These are phyloP conservation scores for Recurvomyces mirabilis DNA, from an alignment of 495 filamentous ascomycete species.

Conservation along the genomic window DNA sequence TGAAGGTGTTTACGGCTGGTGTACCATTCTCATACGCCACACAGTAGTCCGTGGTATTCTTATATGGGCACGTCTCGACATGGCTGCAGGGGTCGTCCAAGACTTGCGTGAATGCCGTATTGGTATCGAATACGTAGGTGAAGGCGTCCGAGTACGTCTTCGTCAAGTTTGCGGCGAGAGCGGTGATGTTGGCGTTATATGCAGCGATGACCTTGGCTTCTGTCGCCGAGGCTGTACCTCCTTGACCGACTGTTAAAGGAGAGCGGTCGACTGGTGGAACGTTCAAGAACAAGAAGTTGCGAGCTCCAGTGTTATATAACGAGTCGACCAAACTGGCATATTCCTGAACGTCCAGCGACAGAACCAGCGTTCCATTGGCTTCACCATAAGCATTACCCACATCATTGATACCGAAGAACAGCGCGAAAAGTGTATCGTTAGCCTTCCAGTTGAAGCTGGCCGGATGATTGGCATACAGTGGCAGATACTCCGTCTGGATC, in stretches of 20 bases:
- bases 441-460: slow-evolving; percentile 47
- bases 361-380: slow-evolving; percentile 33
- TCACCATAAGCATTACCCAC: slow-evolving; percentile 52
- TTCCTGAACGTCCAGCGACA: slow-evolving; percentile 43
- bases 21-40: slow-evolving; percentile 46
- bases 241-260: slow-evolving; percentile 36
- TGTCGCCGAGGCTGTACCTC: neutral
- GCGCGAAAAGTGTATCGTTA: slow-evolving; percentile 49
- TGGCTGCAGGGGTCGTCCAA: slow-evolving; percentile 23
- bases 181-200: slow-evolving; percentile 24
- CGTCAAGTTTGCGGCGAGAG: slow-evolving; percentile 17
- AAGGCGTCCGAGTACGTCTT: slow-evolving; percentile 20
- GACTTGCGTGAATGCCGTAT: slow-evolving; percentile 22
- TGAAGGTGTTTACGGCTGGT: slow-evolving; percentile 37
- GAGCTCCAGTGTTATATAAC: slow-evolving; percentile 49
- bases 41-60: slow-evolving; percentile 47
- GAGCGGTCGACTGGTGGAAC: slow-evolving; percentile 63
- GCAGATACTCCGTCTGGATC: slow-evolving; percentile 40
- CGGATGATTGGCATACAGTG: slow-evolving; percentile 34
- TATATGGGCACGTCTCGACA: slow-evolving; percentile 31
- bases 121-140: slow-evolving; percentile 27
- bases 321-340: slow-evolving; percentile 46
- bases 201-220: slow-evolving; percentile 22
- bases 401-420: slow-evolving; percentile 77
- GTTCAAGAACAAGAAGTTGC: slow-evolving; percentile 65